A percentile compares a stretch with the other conserved stretches of the same genome.
Evolutionary conservation across 116 monocot species (phyloP).

Genomic region (Zostera marina): DNA sequence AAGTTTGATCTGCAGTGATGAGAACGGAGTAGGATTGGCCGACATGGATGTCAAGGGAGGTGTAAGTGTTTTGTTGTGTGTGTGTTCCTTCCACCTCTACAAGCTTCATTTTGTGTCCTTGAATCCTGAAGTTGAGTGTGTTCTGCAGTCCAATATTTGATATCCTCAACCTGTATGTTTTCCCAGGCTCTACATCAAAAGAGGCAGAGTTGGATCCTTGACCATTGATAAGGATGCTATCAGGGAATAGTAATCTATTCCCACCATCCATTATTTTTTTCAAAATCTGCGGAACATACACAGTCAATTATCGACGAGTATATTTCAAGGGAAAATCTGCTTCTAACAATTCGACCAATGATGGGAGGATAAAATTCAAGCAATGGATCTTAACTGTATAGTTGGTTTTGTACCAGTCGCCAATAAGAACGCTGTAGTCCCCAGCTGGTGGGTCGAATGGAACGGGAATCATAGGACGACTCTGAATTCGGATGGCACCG

Average conservation of each 20-base stretch:
- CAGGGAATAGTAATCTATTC: conserved; percentile 38
- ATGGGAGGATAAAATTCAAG: not conserved
- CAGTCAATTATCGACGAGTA: not conserved
- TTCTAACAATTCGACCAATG: not conserved
- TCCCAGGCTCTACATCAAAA: conserved; percentile 49
- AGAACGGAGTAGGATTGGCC: conserved; percentile 54
- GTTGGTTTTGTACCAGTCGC: conserved; percentile 14
- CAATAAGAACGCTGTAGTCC: conserved; percentile 11
- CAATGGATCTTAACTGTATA: not conserved
- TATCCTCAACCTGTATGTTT: conserved; percentile 71
- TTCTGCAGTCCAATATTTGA: conserved; percentile 76
- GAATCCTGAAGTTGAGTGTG: conserved; percentile 62
- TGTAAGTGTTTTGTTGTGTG: conserved; percentile 48
- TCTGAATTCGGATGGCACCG: conserved; percentile 3
- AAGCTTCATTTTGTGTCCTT: conserved; percentile 49
- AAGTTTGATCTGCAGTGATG: conserved; percentile 41
- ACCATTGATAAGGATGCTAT: conserved; percentile 74
- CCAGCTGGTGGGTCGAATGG: conserved; percentile 10
- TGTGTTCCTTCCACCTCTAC: conserved; percentile 88
- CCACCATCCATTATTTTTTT: conserved; percentile 43
- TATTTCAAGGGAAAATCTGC: not conserved
- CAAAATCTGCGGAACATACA: conserved; percentile 16
- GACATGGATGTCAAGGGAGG: conserved; percentile 63
- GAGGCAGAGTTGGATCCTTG: conserved; percentile 34
- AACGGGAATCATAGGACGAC: conserved; percentile 10